phyloP scores from a whole-genome alignment of 169 alveolate genomes.

The Eimeria tenella region DNA sequence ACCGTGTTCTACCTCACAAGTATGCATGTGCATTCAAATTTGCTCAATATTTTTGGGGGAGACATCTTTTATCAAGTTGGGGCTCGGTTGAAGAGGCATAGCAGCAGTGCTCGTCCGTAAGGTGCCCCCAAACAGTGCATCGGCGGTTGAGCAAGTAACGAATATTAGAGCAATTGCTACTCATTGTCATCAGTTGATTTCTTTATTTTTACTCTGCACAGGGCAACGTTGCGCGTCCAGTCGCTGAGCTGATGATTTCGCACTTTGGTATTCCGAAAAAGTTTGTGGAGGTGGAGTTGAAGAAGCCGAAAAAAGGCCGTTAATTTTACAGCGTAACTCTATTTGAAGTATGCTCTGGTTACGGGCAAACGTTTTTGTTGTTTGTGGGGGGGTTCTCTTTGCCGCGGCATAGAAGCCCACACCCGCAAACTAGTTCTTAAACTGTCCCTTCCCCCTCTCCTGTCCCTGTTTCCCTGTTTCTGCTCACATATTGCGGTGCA shows the following conservation, averaged over 20 bases:
- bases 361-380: no score
- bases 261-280: conserved; percentile 41
- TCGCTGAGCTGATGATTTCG: conserved; percentile 57
- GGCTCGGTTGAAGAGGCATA: not conserved
- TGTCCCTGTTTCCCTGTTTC: no score
- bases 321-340: not conserved
- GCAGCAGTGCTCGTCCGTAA: not conserved
- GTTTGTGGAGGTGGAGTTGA: conserved; percentile 34
- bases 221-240: conserved; percentile 67
- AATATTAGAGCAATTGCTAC: not conserved
- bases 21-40: no score
- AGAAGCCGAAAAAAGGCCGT: conserved; percentile 37
- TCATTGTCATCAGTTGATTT: not conserved
- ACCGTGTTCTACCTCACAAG: no score
- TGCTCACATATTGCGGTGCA: no score
- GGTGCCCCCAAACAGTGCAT: not conserved
- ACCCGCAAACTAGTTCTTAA: no score
- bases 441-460: no score
- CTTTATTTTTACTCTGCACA: not conserved
- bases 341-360: no score
- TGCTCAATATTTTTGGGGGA: no score
- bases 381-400: no score
- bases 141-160: not conserved
- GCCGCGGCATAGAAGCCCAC: no score
- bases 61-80: no score